These are phyloP conservation scores for Pontederia paniculata DNA, from an alignment of 176 grass and related monocot species.

Conservation along the genomic window DNA sequence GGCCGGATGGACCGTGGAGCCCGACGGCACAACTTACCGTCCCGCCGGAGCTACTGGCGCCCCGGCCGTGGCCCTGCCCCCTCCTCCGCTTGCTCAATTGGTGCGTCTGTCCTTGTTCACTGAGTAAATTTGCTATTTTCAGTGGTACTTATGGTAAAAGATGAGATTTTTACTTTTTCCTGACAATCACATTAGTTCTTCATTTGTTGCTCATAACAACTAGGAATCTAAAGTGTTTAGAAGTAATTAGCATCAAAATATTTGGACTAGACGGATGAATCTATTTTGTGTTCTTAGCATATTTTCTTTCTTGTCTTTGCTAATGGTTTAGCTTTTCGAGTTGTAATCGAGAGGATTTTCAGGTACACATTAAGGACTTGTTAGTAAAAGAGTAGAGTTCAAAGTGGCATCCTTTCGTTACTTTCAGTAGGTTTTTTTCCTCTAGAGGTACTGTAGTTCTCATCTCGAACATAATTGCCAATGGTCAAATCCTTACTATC, in stretches of 20 bases:
- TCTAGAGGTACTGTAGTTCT: background rate
- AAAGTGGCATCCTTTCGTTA: no score
- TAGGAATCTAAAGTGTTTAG: no score
- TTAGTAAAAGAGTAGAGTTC: no score
- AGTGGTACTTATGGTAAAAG: no score
- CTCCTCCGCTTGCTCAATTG: constrained; percentile 24
- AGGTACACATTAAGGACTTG: no score
- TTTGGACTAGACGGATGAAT: no score
- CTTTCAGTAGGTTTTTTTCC: no score
- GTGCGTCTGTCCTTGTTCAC: constrained; percentile 18
- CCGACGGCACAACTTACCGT: constrained; percentile 77
- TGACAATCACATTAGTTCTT: background rate
- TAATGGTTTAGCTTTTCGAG: no score
- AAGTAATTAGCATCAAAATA: no score
- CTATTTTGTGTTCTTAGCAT: no score
- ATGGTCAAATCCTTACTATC: background rate
- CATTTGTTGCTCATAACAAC: background rate
- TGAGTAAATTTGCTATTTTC: background rate
- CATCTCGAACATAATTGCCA: background rate
- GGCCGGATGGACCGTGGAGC: constrained; percentile 72
- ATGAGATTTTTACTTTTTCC: background rate
- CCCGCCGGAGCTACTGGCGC: background rate
- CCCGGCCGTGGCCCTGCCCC: background rate
- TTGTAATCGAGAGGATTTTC: no score
- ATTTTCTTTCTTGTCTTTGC: no score